Evolutionary conservation across 2,329 filamentous ascomycete species (phyloP).

Genomic region (Bipolaris oryzae): DNA sequence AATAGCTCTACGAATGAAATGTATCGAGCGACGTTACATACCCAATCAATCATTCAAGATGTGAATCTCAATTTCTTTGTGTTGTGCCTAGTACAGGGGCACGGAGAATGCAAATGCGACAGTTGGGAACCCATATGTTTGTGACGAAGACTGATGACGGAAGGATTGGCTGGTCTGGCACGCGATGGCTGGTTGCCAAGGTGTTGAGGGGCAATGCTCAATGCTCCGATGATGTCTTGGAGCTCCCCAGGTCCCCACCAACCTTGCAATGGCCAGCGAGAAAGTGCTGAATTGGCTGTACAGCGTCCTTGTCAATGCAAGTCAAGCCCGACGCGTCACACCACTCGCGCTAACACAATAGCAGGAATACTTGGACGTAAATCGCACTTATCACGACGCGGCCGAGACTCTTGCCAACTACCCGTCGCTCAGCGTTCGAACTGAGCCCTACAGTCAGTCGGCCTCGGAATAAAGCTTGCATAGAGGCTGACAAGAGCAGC

Average conservation of each 20-base stretch:
- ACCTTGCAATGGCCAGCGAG: constrained; percentile 71
- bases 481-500: constrained; percentile 59
- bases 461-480: constrained; percentile 1
- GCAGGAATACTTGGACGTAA: constrained; percentile 92
- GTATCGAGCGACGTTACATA: constrained; percentile 7
- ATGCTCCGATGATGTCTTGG: constrained; percentile 5
- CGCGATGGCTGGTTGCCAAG: constrained; percentile 25
- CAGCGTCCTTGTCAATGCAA: constrained; percentile 72
- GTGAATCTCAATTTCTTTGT: neutral
- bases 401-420: constrained; percentile 81
- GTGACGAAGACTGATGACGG: neutral
- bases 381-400: constrained; percentile 89
- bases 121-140: neutral
- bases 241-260: constrained; percentile 7
- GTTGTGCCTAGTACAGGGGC: neutral
- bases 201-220: constrained; percentile 15
- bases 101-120: neutral
- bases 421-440: constrained; percentile 80
- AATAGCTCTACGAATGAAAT: constrained; percentile 13
- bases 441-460: constrained; percentile 88
- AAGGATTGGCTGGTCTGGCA: neutral
- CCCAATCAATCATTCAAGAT: neutral
- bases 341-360: neutral
- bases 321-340: neutral
- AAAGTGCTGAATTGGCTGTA: constrained; percentile 95